Conservation (phyloP, 768 basidiomycete species). For the Tulasnella sp. region DNA sequence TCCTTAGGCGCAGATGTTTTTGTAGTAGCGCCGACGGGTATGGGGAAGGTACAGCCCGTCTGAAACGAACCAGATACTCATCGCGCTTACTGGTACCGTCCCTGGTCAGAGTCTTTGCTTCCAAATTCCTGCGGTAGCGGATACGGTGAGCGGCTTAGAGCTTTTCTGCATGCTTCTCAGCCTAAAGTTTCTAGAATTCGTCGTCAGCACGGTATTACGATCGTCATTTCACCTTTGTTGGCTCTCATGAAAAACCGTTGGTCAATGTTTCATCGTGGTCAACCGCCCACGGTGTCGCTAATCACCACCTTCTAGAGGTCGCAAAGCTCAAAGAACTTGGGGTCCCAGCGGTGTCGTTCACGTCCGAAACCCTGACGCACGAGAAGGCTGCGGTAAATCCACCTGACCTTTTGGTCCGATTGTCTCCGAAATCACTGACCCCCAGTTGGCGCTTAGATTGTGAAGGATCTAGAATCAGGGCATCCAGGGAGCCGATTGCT, state of each 20-base stretch:
- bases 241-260: slow-evolving; percentile 81
- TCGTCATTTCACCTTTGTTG: slow-evolving; percentile 73
- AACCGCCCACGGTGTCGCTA: not conserved
- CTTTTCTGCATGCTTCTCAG: not conserved
- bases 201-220: slow-evolving; percentile 58
- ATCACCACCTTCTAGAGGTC: slow-evolving; percentile 49
- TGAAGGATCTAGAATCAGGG: slow-evolving; percentile 56
- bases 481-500: slow-evolving; percentile 58
- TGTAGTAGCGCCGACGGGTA: slow-evolving; percentile 80
- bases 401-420: not conserved
- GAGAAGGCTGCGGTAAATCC: slow-evolving; percentile 54
- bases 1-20: slow-evolving; percentile 64
- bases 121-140: slow-evolving; percentile 72
- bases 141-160: slow-evolving; percentile 42
- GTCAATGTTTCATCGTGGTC: slow-evolving; percentile 30
- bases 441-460: slow-evolving; percentile 46
- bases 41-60: slow-evolving; percentile 68
- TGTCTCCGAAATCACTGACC: not conserved
- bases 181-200: not conserved
- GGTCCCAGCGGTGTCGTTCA: slow-evolving; percentile 58
- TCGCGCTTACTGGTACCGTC: not conserved
- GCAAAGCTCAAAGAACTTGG: slow-evolving; percentile 50
- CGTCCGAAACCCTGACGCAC: slow-evolving; percentile 55
- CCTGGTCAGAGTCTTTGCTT: slow-evolving; percentile 69
- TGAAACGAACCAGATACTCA: not conserved